phyloP scores from a whole-genome alignment of 257 asterid genomes.

The Ilex asprella region DNA sequence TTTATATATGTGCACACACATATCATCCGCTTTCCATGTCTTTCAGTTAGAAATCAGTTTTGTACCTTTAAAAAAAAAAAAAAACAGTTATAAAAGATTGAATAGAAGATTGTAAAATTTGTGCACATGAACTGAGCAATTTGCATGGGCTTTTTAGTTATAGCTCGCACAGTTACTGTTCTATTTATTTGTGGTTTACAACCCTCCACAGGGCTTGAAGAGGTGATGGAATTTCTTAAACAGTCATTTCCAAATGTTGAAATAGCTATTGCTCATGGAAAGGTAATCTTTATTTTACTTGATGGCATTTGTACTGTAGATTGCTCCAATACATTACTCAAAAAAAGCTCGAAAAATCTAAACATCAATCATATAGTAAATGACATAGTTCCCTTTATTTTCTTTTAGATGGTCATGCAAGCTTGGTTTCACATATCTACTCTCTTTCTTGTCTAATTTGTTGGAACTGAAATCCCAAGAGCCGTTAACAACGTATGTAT shows the following conservation, averaged over 20 bases:
- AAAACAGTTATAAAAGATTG: too few relatives aligned
- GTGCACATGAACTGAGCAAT: background rate
- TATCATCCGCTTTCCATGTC: background rate
- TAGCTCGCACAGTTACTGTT: background rate
- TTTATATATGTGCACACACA: too few relatives aligned
- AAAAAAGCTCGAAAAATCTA: too few relatives aligned
- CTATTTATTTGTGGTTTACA: slow-evolving; percentile 9
- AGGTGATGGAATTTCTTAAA: slow-evolving; percentile 74
- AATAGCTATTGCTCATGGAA: slow-evolving; percentile 95
- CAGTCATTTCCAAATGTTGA: slow-evolving; percentile 66
- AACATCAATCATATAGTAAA: slow-evolving; percentile 4
- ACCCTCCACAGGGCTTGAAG: slow-evolving; percentile 75
- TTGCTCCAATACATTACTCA: too few relatives aligned
- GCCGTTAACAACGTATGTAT: too few relatives aligned
- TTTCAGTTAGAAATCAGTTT: too few relatives aligned
- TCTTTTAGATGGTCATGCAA: too few relatives aligned
- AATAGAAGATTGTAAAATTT: too few relatives aligned
- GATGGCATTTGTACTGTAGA: too few relatives aligned
- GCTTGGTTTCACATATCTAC: background rate
- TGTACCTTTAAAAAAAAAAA: too few relatives aligned
- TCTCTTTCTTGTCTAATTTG: background rate
- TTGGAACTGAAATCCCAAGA: too few relatives aligned
- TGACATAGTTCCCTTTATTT: background rate
- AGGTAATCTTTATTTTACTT: slow-evolving; percentile 38
- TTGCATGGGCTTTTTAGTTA: background rate